Evolutionary conservation across 73 alveolate genomes (phyloP), one percentile per base, ranked within the genome.

Genomic region (Uronychia setigera): DNA sequence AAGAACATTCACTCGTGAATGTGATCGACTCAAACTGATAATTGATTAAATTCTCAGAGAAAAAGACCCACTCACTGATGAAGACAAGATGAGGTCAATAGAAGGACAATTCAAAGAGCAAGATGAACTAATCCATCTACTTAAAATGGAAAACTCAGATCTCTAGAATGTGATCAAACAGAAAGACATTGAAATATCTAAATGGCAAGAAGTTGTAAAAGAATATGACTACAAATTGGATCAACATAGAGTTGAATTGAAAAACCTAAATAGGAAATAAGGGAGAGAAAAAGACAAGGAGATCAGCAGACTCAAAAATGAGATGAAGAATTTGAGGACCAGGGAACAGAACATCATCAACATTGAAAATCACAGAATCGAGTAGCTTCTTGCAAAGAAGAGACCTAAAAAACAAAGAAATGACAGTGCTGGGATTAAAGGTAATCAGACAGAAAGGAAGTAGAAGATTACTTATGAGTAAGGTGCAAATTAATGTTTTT

Each of bases 1-100:
- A 67, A 88, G 87, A 60, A 29, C 84, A 0, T 90, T 80, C 31
- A 28, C 74, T 0, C 88, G 80, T 29, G 96, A 90, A 80, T 90
- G 93, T 85, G 33, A 29, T 31, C 35, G 96, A 76, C 74, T 90
- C 27, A 79, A 87, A 60, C 31, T 29, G 29, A 28, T 80, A 31
- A 31, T 80, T 0, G 91, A 90, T 25, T 74, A 90, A 58, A 28
- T 76, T 1, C 81, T 76, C 81, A 33, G 19, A 5, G 5, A 5
- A 5, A 46, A 19, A 46, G 19, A 19, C 19, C 67, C 67, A 11
- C 19, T 46, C 67, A 5, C 5, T 46, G 19, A 46, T 19, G n/a
- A 5, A 5, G 19, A 19, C n/a, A 46, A 46, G n/a, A 46, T 46
- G 67, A 46, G 19, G 67, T 46, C 67, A 11, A 11, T 46, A 11